A percentile compares a stretch with the other conserved stretches of the same genome.
These are phyloP conservation scores for Malus sieversii DNA, from an alignment of 306 rosid species.

Conservation along the genomic window DNA sequence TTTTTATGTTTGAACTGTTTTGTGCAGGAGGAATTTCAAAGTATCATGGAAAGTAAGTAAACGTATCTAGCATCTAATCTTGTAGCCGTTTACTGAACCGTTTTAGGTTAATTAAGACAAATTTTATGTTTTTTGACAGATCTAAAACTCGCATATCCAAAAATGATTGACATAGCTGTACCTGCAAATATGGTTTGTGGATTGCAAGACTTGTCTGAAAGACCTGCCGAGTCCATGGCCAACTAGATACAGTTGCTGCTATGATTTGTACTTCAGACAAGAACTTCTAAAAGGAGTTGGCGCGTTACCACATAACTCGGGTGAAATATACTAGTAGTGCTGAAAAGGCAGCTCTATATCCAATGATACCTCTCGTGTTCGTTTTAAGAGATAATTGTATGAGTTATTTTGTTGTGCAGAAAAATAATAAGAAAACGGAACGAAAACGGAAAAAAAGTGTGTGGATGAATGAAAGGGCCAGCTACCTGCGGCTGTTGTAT, in stretches of 20 bases:
- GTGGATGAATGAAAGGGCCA: not conserved
- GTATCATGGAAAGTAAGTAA: constrained; percentile 83
- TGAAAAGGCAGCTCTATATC: not conserved
- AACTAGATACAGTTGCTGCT: constrained; percentile 12
- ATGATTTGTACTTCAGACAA: not conserved
- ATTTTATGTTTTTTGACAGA: constrained; percentile 35
- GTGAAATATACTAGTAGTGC: not conserved
- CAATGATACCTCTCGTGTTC: not conserved
- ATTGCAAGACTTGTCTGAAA: constrained; percentile 42
- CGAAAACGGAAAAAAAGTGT: not conserved
- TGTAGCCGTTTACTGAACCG: not conserved
- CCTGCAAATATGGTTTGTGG: constrained; percentile 90
- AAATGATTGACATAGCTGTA: constrained; percentile 84
- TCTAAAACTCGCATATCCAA: constrained; percentile 83
- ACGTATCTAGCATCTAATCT: too few relatives aligned
- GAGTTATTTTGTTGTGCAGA: not conserved
- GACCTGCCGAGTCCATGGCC: constrained; percentile 16
- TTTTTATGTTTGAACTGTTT: not conserved
- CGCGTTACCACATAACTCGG: not conserved
- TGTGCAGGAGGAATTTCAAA: constrained; percentile 73
- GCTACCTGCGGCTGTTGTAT: not conserved
- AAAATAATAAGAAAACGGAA: not conserved
- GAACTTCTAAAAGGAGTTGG: not conserved
- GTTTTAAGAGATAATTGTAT: not conserved
- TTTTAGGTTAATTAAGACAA: not conserved